A percentile compares a stretch with the other conserved stretches of the same genome.
Evolutionary conservation across 2,329 filamentous ascomycete genomes (phyloP).

Genomic region (Hypoxylon sp.): DNA sequence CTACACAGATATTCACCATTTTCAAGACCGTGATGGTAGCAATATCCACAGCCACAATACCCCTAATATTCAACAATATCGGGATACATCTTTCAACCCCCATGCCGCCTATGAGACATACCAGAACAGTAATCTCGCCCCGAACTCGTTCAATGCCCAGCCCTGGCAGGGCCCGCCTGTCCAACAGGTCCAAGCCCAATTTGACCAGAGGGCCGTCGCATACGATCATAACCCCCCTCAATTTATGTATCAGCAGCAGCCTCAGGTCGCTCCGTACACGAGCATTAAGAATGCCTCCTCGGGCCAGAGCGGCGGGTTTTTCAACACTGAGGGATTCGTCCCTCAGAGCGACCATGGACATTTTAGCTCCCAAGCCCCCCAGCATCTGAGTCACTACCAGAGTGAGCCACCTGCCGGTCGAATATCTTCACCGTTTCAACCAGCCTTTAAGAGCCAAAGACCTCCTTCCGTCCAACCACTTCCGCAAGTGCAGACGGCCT

Average conservation of each 20-base stretch:
- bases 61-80: constrained; percentile 15
- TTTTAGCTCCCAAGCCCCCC: constrained; percentile 14
- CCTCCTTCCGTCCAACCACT: not conserved
- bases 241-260: constrained; percentile 15
- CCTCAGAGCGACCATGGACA: constrained; percentile 7
- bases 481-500: constrained; percentile 6
- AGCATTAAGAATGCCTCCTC: not conserved
- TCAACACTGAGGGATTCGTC: constrained; percentile 6
- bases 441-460: constrained; percentile 5
- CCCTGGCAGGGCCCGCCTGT: constrained; percentile 23
- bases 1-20: constrained; percentile 6
- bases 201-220: constrained; percentile 12
- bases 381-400: constrained; percentile 12
- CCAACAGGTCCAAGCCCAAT: constrained; percentile 20
- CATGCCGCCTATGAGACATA: constrained; percentile 10
- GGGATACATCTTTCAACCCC: constrained; percentile 13
- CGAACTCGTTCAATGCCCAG: constrained; percentile 15
- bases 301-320: constrained; percentile 4
- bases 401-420: not conserved
- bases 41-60: constrained; percentile 23
- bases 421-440: constrained; percentile 1
- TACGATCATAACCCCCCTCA: constrained; percentile 14
- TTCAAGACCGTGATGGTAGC: constrained; percentile 10
- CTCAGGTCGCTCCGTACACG: not conserved
- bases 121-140: constrained; percentile 12